Evolutionary conservation across 768 basidiomycete genomes (phyloP), one percentile per base, ranked within the genome.

Genomic region (Lyophyllum atratum): DNA sequence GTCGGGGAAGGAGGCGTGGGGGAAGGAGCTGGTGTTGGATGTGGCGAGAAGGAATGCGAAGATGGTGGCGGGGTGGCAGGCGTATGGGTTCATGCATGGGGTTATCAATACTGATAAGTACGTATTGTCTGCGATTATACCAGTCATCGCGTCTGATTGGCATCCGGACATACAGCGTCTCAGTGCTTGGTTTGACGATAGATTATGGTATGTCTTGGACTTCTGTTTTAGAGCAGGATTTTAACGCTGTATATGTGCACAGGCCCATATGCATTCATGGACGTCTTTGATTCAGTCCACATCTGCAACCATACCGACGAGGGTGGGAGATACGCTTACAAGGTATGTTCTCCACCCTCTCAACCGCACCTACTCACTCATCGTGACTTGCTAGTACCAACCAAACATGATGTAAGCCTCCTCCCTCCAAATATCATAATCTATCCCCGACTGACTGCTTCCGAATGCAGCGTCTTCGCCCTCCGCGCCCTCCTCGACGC

Each of bases 101-200:
- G 96, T 99, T 34, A 93, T 99, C 64, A 98, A 98, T 67, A 96
- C 95, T 1, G 96, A 98, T 76, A 97, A 96, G 90, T 90, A 62
- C 56, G 54, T 28, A 39, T n/a, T n/a, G 28, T 14, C 25, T 14
- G 6, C 34, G 17, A 37, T 12, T 37, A 50, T 17, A 22, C 14
- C 46, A 25, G 10, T 10, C 11, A 44, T 17, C 14, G 28, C 8
- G 29, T 50, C 54, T 37, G 24, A 49, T 42, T 68, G 29, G 69
- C 54, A 12, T 42, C 33, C 43, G 33, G 15, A 11, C 33, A 37
- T 37, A n/a, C 60, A 91, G 89, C 53, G 83, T 91, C 21, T 91
- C 89, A 3, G 76, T 92, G 17, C 71, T 90, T 28, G 90, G 90
- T 2, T 68, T 91, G 58, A 91, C 90, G 0, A 90, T 90, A 55